Base-by-base conservation (phyloP, 768 basidiomycete genomes). In the Hypholoma sublateritium region DNA sequence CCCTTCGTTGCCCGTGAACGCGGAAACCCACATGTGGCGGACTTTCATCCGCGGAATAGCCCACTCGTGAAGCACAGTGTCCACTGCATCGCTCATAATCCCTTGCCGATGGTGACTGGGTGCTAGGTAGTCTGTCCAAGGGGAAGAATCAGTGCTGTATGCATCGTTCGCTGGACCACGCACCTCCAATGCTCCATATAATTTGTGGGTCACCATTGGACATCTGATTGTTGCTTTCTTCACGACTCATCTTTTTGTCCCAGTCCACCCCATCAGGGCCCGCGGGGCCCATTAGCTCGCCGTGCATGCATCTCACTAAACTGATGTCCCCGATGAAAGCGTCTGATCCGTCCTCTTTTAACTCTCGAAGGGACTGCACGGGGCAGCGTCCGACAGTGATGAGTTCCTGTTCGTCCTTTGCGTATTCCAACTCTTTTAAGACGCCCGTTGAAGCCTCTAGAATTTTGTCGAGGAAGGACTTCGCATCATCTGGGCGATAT, bases 1-100 rank as follows among this genome's bases (percentile, higher is more conserved):
- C 0, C 76, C 87, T 4, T 67, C 65, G 68, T 91, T 91, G 6
- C 75, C 86, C 4, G 65, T 64, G 48, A 80, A 81, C 5, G 79
- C 75, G 11, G 72, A 70, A 2, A 70, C 79, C 16, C 73, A 68
- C 56, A 89, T 74, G 47, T 66, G 66, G 8, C 76, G 76, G 6
- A 79, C 75, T 0, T 78, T 76, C 88, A 91, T 88, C 48, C 85
- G 72, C 1, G 86, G 87, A 41, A 88, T 73, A 19, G 74, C 82
- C 88, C 89, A 89, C 11, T 77, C 64, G 16, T 78, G 64, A 43
- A 91, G 51, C 32, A 92, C 47, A 5, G 78, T 79, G 7, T 69
- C 69, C 32, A 91, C 64, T 0, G 80, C 87, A n/a, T 80, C 82
- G 19, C 81, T 80, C 90, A 91, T 91, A 59, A 91, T 89, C 0